Conservation (phyloP, 2,329 filamentous ascomycete genomes). For the Apiospora arundinis region DNA sequence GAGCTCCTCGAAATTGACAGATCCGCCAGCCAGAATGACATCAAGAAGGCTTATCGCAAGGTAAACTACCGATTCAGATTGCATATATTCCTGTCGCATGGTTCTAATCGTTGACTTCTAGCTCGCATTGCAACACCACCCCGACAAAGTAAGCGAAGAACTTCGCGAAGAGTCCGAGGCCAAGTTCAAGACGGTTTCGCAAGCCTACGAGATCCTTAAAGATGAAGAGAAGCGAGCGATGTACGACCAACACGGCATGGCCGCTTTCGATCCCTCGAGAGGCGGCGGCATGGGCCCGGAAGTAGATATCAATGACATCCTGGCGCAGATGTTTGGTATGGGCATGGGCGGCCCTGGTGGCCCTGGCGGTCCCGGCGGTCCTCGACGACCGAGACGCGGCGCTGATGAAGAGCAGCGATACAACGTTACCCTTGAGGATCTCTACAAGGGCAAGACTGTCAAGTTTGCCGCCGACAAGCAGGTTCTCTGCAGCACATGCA, state of each 20-base stretch:
- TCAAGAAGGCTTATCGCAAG: constrained; percentile 97
- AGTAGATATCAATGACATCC: constrained; percentile 88
- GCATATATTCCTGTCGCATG: constrained; percentile 20
- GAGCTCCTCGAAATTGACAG: constrained; percentile 80
- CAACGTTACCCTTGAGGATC: constrained; percentile 87
- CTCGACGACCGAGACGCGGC: constrained; percentile 71
- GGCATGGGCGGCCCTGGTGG: constrained; percentile 58
- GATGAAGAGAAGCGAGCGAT: constrained; percentile 92
- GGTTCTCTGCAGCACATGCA: constrained; percentile 85
- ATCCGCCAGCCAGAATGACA: constrained; percentile 75
- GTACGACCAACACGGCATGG: constrained; percentile 96
- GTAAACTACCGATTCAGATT: constrained; percentile 51
- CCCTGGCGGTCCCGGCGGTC: constrained; percentile 46
- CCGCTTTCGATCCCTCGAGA: constrained; percentile 83
- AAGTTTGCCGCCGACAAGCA: constrained; percentile 97
- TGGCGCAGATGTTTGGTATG: constrained; percentile 91
- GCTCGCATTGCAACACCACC: constrained; percentile 88
- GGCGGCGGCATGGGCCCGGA: constrained; percentile 70
- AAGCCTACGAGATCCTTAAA: constrained; percentile 96
- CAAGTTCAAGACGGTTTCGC: constrained; percentile 90
- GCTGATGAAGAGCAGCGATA: constrained; percentile 90
- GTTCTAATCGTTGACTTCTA: constrained; percentile 43
- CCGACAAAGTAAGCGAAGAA: constrained; percentile 91
- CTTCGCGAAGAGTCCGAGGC: constrained; percentile 85
- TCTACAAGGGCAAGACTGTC: constrained; percentile 98